A percentile compares a stretch with the other conserved stretches of the same genome.
phyloP scores from a whole-genome alignment of 768 basidiomycete species.

The Austroboletus festivus region DNA sequence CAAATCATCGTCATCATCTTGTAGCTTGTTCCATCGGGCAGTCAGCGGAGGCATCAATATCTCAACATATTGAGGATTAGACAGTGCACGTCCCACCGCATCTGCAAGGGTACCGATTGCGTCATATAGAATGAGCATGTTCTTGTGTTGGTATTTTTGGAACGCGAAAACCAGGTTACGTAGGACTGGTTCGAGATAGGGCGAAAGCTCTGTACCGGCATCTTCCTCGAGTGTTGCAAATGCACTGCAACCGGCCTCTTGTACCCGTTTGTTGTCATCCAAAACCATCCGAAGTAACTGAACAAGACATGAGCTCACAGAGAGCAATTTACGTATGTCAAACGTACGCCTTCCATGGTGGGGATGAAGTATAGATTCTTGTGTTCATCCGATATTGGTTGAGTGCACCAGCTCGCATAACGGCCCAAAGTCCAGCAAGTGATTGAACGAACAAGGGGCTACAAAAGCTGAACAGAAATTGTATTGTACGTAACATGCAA shows the following conservation, averaged over 20 bases:
- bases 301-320: not conserved
- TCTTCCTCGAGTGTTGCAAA: slow-evolving; percentile 99
- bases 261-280: slow-evolving; percentile 97
- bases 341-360: slow-evolving; percentile 92
- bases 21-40: slow-evolving; percentile 83
- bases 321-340: slow-evolving; percentile 15
- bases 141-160: slow-evolving; percentile 98
- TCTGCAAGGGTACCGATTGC: slow-evolving; percentile 98
- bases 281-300: slow-evolving; percentile 96
- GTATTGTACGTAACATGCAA: not conserved
- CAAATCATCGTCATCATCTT: slow-evolving; percentile 88
- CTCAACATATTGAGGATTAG: slow-evolving; percentile 84
- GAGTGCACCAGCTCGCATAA: slow-evolving; percentile 97
- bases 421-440: slow-evolving; percentile 99
- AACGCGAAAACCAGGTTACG: slow-evolving; percentile 95
- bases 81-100: slow-evolving; percentile 85
- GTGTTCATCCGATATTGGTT: slow-evolving; percentile 79
- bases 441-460: slow-evolving; percentile 97
- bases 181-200: slow-evolving; percentile 92
- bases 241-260: slow-evolving; percentile 98
- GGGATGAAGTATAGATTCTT: slow-evolving; percentile 90
- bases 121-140: slow-evolving; percentile 96
- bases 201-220: slow-evolving; percentile 83
- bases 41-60: slow-evolving; percentile 96
- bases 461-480: slow-evolving; percentile 4